Base-by-base conservation (phyloP, 345 rosid genomes). In the Citrus mangshanensis region DNA sequence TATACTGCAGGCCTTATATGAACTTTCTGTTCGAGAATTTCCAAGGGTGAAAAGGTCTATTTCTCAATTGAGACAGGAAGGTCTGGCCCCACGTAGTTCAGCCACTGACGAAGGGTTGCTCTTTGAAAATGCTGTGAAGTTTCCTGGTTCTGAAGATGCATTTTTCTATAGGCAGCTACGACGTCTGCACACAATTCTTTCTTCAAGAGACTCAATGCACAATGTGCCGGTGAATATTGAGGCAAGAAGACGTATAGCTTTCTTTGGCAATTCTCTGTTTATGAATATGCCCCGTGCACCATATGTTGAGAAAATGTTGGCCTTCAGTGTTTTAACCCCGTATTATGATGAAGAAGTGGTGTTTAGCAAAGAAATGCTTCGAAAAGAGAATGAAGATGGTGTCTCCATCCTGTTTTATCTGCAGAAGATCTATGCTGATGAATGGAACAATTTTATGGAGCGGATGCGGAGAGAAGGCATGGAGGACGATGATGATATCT, bases 261-360 rank as follows among this genome's bases (percentile, higher is more conserved):
- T 95, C 85, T 95, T 95, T 79, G 89, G 95, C 85, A 95, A 95
- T 81, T 93, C 98, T 1, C 86, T 95, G 79, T 95, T 95, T 85
- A 95, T 95, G 98, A 92, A 88, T 85, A 93, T 95, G 92, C 98
- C 98, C 4, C 97, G 37, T 80, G 97, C 98, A 35, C 97, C 98
- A 38, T 74, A 80, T 56, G 97, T 95, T 12, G 97, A 93, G 75
- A 95, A 95, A 82, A 95, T 95, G 98, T 84, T 95, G 95, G 95
- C 98, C 75, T 93, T 95, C 72, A 91, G 95, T 84, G 93, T 95
- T 66, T 81, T 95, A 80, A 95, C 98, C 71, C 98, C 98, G 7
- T 93, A 92, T 85, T 95, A 90, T 69, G 93, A 90, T 28, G 98
- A 95, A 81, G 98, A 93, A 40, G 98, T 95, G 75, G 59, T 92